phyloP scores from a whole-genome alignment of 352 stramenopile species.

The Pilasporangium apinafurcum region DNA sequence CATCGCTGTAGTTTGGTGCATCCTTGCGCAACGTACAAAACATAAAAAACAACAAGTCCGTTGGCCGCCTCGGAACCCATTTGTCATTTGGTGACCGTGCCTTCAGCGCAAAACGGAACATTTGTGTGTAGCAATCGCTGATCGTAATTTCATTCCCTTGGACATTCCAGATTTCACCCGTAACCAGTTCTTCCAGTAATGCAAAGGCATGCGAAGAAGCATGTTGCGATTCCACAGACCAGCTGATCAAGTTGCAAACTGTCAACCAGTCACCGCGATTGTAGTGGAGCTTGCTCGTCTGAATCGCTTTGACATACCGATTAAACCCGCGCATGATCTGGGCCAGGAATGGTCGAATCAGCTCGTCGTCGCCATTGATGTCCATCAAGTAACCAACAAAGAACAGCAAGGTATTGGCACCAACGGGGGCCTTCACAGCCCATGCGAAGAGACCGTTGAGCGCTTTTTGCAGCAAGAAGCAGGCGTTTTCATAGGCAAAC shows the following conservation, averaged over 20 bases:
- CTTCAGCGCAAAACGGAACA: slow-evolving; percentile 55
- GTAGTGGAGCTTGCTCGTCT: slow-evolving; percentile 23
- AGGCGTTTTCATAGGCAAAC: slow-evolving; percentile 61
- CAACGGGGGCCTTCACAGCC: slow-evolving; percentile 27
- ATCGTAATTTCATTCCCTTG: slow-evolving; percentile 45
- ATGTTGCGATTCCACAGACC: slow-evolving; percentile 30
- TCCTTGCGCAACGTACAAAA: slow-evolving; percentile 32
- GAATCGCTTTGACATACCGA: slow-evolving; percentile 21
- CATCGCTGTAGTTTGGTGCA: slow-evolving; percentile 25
- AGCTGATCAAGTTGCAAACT: slow-evolving; percentile 55
- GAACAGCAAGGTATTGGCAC: slow-evolving; percentile 24
- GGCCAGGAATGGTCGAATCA: slow-evolving; percentile 58
- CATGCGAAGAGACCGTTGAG: slow-evolving; percentile 52
- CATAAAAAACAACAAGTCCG: slow-evolving; percentile 52
- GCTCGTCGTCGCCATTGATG: slow-evolving; percentile 46
- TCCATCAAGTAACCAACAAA: slow-evolving; percentile 52
- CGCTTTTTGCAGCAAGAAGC: slow-evolving; percentile 52
- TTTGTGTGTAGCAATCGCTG: slow-evolving; percentile 58
- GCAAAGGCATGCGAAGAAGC: slow-evolving; percentile 52
- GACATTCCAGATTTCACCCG: slow-evolving; percentile 41
- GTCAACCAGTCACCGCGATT: slow-evolving; percentile 53
- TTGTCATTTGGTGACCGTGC: slow-evolving; percentile 12
- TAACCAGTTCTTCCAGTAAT: slow-evolving; percentile 57
- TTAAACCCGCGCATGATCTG: slow-evolving; percentile 47
- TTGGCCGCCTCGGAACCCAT: slow-evolving; percentile 23